Evolutionary conservation across 1,139 yeast genomes (phyloP).

Genomic region (Hyphopichia fennica): DNA sequence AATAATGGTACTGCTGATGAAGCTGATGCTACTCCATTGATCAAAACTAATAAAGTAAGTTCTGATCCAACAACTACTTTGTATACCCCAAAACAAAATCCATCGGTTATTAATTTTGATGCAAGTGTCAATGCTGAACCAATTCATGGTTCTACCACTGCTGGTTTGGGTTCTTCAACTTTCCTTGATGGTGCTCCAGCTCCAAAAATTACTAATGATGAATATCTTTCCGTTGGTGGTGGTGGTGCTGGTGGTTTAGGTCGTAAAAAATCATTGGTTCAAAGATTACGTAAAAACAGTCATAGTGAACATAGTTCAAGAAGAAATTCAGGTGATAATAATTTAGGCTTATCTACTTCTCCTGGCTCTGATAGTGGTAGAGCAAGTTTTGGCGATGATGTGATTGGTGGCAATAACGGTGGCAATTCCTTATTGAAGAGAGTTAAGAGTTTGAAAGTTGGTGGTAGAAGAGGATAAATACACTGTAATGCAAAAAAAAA

Average conservation of each 20-base stretch:
- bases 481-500: no score
- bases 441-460: conserved; percentile 85
- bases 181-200: conserved; percentile 98
- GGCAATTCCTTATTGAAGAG: conserved; percentile 66
- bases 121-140: conserved; percentile 66
- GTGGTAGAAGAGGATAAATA: conserved; percentile 27
- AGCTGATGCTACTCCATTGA: conserved; percentile 10
- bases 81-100: conserved; percentile 45
- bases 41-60: conserved; percentile 11
- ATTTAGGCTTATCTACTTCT: background rate
- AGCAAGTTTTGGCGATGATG: conserved; percentile 20
- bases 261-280: conserved; percentile 76
- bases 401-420: conserved; percentile 28
- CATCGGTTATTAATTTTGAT: conserved; percentile 67
- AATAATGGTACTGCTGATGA: background rate
- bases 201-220: conserved; percentile 42
- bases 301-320: conserved; percentile 33
- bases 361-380: conserved; percentile 4
- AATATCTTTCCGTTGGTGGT: conserved; percentile 18
- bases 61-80: conserved; percentile 21
- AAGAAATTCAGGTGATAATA: conserved; percentile 34
- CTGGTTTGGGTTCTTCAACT: conserved; percentile 89
- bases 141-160: conserved; percentile 81
- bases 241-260: conserved; percentile 42
- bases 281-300: conserved; percentile 55